Conservation (phyloP, 306 rosid species). For the Vicia faba region DNA sequence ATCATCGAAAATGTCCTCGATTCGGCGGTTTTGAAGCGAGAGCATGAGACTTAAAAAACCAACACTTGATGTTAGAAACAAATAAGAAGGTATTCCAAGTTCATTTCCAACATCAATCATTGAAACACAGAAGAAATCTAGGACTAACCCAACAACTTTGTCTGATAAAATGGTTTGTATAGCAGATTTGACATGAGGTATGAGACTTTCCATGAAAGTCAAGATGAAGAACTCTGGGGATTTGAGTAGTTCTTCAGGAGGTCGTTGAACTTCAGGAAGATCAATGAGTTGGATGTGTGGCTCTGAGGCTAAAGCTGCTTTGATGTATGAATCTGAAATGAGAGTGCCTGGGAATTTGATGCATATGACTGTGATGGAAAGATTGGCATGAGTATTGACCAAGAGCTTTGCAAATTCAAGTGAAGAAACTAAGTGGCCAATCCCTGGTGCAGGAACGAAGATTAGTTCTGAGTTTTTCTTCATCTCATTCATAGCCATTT, state of each 20-base stretch:
- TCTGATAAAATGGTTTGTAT: constrained; percentile 33
- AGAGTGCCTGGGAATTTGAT: constrained; percentile 37
- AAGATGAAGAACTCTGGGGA: constrained; percentile 32
- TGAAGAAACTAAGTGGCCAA: constrained; percentile 55
- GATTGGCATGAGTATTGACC: constrained; percentile 30
- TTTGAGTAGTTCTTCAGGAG: constrained; percentile 35
- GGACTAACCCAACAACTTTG: constrained; percentile 46
- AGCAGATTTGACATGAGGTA: constrained; percentile 38
- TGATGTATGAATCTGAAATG: constrained; percentile 43
- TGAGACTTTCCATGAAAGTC: constrained; percentile 40
- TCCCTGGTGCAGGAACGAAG: constrained; percentile 54
- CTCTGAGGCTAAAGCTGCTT: constrained; percentile 42
- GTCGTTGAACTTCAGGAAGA: constrained; percentile 50
- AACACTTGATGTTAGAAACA: constrained; percentile 46
- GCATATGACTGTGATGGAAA: constrained; percentile 51
- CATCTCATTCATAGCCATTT: neutral
- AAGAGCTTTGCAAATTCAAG: constrained; percentile 56
- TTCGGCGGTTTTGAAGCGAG: constrained; percentile 37
- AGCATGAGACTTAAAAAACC: constrained; percentile 46
- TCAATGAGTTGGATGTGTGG: constrained; percentile 47
- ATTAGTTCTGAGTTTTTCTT: constrained; percentile 41
- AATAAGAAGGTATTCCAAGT: constrained; percentile 50
- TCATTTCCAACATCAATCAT: constrained; percentile 56
- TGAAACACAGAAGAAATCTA: constrained; percentile 57
- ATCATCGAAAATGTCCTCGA: constrained; percentile 34